Base-by-base conservation (phyloP, 2,329 filamentous ascomycete species). In the Sporothrix pallida region DNA sequence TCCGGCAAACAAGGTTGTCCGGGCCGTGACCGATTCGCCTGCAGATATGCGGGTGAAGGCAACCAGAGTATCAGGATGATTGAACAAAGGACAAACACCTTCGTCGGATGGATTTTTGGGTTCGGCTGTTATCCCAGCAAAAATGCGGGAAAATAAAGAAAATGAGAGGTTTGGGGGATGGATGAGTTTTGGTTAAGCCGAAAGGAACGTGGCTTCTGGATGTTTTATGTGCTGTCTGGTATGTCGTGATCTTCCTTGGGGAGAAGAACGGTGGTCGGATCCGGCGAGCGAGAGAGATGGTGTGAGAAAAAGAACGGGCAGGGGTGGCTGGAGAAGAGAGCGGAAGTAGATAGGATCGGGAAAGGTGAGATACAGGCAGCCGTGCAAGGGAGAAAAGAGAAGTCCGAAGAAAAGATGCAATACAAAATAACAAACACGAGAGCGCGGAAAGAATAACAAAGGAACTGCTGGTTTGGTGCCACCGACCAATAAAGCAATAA, bases 191-290 rank as follows among this genome's bases (percentile, higher is more conserved):
- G 44, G 70, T 54, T 46, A 65, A 46, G 12, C 2, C 23, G n/a
- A n/a, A 17, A 52, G 44, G 58, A 48, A 56, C n/a, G 46, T 46
- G 52, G 44, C 31, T 60, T 67, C 56, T 68, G 37, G 8, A 37
- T 63, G 73, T 72, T 74, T 74, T 72, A 72, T 62, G 62, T 74
- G 23, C 23, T 68, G 72, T 73, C 48, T 52, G 60, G 60, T 52
- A 54, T 60, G 60, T 44, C 60, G 20, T 13, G 50, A 46, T 58
- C 62, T 50, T 58, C 72, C 50, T 46, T 71, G 48, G 62, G 31
- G 48, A 50, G 44, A 23, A 31, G 62, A 74, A 72, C 37, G 52
- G 3, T 63, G 62, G 69, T 52, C 13, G 58, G 52, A 71, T 63
- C 44, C 42, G 37, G 54, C 52, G 42, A 31, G 52, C 37, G 72